Conservation (phyloP, 2,329 filamentous ascomycete species). For the Calonectria pteridis region DNA sequence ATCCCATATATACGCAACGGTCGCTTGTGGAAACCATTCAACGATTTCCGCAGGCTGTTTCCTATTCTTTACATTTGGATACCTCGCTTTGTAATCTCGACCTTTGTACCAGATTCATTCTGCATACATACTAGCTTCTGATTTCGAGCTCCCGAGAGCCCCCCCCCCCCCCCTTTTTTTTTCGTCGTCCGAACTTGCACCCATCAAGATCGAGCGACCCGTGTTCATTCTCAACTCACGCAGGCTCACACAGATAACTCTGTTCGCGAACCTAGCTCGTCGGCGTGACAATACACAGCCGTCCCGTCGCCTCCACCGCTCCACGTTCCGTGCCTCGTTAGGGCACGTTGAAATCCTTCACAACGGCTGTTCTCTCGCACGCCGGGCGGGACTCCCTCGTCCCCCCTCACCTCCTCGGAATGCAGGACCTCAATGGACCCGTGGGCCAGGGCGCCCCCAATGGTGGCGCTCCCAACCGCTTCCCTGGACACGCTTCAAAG, state of each 20-base stretch:
- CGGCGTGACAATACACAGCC: slow-evolving; percentile 27
- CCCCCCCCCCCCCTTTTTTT: too few species aligned
- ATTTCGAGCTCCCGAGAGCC: slow-evolving; percentile 32
- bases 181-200: slow-evolving; percentile 20
- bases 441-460: slow-evolving; percentile 57
- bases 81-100: slow-evolving; percentile 40
- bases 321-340: slow-evolving; percentile 40
- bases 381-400: slow-evolving; percentile 85
- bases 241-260: slow-evolving; percentile 5
- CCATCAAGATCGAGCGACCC: slow-evolving; percentile 16
- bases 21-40: slow-evolving; percentile 42
- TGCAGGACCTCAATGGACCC: slow-evolving; percentile 86
- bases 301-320: slow-evolving; percentile 26
- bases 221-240: slow-evolving; percentile 16
- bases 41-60: slow-evolving; percentile 34
- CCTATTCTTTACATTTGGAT: slow-evolving; percentile 36
- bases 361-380: slow-evolving; percentile 86
- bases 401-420: slow-evolving; percentile 88
- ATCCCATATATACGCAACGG: slow-evolving; percentile 43
- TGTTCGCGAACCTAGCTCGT: slow-evolving; percentile 7
- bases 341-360: slow-evolving; percentile 73
- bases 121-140: slow-evolving; percentile 39
- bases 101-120: slow-evolving; percentile 37
- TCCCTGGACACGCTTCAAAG: slow-evolving; percentile 80
- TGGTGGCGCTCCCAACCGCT: slow-evolving; percentile 67